Evolutionary conservation across 805 yeast genomes (phyloP).

Genomic region (Candida verbasci): DNA sequence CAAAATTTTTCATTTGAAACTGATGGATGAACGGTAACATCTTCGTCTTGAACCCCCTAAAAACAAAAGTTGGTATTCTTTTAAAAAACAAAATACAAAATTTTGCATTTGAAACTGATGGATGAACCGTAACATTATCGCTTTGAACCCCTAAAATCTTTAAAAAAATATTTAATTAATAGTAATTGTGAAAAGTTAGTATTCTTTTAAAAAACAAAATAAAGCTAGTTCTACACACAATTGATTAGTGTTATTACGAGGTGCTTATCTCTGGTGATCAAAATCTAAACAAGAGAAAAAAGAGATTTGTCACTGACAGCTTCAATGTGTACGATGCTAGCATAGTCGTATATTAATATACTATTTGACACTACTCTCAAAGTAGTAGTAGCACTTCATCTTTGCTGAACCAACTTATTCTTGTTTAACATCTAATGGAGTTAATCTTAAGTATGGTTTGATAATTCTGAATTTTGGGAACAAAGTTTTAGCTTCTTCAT

Average conservation of each 20-base stretch:
- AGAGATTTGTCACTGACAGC: no score
- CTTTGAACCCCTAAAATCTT: slow-evolving; percentile 74
- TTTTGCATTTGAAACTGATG: slow-evolving; percentile 63
- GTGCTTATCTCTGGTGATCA: slow-evolving; percentile 72
- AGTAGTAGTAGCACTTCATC: no score
- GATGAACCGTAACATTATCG: slow-evolving; percentile 89
- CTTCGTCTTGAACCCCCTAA: slow-evolving; percentile 72
- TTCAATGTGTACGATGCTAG: no score
- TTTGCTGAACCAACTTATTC: no score
- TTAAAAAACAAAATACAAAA: no score
- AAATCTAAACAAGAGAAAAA: no score
- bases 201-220: no score
- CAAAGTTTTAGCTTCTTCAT: slow-evolving; percentile 58
- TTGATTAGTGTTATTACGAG: slow-evolving; percentile 88
- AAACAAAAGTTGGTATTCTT: no score
- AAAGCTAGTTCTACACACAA: slow-evolving; percentile 11
- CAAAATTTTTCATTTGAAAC: slow-evolving; percentile 66
- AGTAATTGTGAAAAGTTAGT: slow-evolving; percentile 18
- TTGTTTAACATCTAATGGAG: slow-evolving; percentile 32
- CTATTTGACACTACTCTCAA: no score
- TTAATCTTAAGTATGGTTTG: slow-evolving; percentile 83
- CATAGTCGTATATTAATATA: no score
- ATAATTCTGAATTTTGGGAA: slow-evolving; percentile 83
- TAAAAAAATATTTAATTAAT: no score
- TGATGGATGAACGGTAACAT: slow-evolving; percentile 87